phyloP scores from a whole-genome alignment of 2,329 filamentous ascomycete genomes.

The Dryadomyces sulphureus region DNA sequence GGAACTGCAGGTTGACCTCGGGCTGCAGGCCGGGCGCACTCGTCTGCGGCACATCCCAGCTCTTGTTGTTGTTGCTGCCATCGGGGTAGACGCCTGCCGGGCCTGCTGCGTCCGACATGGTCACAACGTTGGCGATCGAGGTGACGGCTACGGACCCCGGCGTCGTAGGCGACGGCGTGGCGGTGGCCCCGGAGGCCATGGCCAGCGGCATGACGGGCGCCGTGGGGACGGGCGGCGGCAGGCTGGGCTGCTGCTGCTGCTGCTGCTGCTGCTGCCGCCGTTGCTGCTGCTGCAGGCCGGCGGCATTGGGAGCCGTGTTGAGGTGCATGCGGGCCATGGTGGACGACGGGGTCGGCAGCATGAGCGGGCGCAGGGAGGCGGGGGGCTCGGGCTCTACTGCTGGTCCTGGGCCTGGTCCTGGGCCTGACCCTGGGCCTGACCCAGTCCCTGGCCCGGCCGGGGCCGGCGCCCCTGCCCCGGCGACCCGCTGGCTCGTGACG shows the following conservation, averaged over 20 bases:
- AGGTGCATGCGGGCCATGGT: neutral
- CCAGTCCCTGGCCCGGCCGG: too few relatives aligned
- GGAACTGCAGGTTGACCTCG: constrained; percentile 1
- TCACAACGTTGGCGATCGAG: neutral
- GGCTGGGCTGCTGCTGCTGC: neutral
- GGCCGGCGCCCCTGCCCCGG: too few relatives aligned
- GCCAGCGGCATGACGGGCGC: neutral
- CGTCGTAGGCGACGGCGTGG: neutral
- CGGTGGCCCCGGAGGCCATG: neutral
- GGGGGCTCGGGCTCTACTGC: too few relatives aligned
- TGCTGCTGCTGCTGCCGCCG: neutral
- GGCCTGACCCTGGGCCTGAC: too few relatives aligned
- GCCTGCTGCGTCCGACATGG: neutral
- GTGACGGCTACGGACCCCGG: neutral
- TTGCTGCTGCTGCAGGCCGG: neutral
- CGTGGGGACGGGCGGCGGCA: neutral
- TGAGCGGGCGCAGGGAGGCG: too few relatives aligned
- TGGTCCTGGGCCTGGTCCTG: too few relatives aligned
- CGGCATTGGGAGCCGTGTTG: neutral
- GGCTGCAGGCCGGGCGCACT: neutral
- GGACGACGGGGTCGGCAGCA: neutral
- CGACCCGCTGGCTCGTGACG: neutral
- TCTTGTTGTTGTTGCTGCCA: neutral
- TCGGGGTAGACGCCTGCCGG: neutral
- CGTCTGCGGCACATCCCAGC: neutral